Base-by-base conservation (phyloP, 2,329 filamentous ascomycete genomes). In the Hymenoscyphus scutula region DNA sequence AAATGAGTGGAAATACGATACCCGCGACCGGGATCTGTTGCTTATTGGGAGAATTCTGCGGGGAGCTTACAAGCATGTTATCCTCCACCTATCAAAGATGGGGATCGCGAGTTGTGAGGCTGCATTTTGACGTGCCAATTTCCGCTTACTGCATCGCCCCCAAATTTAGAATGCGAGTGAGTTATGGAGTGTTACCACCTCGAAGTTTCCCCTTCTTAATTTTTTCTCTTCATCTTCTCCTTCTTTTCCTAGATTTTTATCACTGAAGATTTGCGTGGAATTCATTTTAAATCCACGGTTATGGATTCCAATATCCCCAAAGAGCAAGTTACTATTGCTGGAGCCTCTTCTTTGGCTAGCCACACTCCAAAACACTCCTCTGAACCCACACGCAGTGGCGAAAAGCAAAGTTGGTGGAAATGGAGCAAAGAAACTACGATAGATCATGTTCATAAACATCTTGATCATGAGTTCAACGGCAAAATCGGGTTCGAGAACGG, bases 401-500 rank as follows among this genome's bases (percentile, higher is more conserved):
- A 55, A 13, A 55, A 55, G 5, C 53, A n/a, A 30, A 34, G 27
- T 17, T 30, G 53, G 53, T 55, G 53, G 53, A 55, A 55, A 55
- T 34, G 53, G n/a, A 17, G 25, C 27, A 34, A 17, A n/a, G 27
- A n/a, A n/a, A 55, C 27, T n/a, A 30, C 30, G 7, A 34, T 27
- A 19, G 53, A 55, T 55, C 25, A 55, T 23, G 27, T 30, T 7
- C 23, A n/a, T 30, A 61, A 56, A 32, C 19, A 64, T 37, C 25
- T 59, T 34, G 48, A 34, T 15, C 37, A 58, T 10, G 56, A 64
- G 23, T 64, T 61, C 38, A 64, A 45, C 34, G 62, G 62, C 5
- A 61, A 53, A 53, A 48, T 30, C 15, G 62, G 62, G 15, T 64
- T 61, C 34, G 19, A 51, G 13, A 56, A 64, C 27, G 62, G 62